Conservation (phyloP, 495 filamentous ascomycete species). For the Penicillium macrosclerotiorum region DNA sequence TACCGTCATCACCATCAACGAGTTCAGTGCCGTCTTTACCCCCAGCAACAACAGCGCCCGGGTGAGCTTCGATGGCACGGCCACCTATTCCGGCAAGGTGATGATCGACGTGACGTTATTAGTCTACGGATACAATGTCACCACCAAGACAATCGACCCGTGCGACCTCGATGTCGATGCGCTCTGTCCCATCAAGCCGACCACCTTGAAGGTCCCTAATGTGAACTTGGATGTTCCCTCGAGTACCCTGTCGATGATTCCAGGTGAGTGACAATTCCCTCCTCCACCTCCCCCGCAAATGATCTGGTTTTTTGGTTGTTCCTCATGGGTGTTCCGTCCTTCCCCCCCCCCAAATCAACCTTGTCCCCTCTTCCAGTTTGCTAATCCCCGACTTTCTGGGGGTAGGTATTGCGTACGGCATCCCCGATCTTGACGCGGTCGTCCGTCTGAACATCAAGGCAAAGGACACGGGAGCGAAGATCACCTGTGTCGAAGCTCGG, state of each 20-base stretch:
- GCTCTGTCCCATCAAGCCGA: conserved; percentile 74
- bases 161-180: conserved; percentile 62
- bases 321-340: too few relatives aligned
- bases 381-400: background rate
- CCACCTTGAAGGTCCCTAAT: conserved; percentile 11
- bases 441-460: conserved; percentile 74
- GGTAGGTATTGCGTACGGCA: conserved; percentile 71
- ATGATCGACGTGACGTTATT: conserved; percentile 64
- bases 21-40: conserved; percentile 69
- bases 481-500: conserved; percentile 84
- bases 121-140: conserved; percentile 70
- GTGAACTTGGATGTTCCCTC: conserved; percentile 62
- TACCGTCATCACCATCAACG: conserved; percentile 62
- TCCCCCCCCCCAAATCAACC: too few relatives aligned
- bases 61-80: conserved; percentile 70
- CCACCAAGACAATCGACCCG: conserved; percentile 63
- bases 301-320: too few relatives aligned
- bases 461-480: conserved; percentile 52
- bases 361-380: background rate
- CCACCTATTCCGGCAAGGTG: conserved; percentile 72
- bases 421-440: conserved; percentile 87
- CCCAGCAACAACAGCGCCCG: conserved; percentile 61
- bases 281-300: too few relatives aligned
- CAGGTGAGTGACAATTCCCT: too few relatives aligned
- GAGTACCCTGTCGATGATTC: conserved; percentile 60